Base-by-base conservation (phyloP, 1,139 yeast genomes). In the Pichia sp. region DNA sequence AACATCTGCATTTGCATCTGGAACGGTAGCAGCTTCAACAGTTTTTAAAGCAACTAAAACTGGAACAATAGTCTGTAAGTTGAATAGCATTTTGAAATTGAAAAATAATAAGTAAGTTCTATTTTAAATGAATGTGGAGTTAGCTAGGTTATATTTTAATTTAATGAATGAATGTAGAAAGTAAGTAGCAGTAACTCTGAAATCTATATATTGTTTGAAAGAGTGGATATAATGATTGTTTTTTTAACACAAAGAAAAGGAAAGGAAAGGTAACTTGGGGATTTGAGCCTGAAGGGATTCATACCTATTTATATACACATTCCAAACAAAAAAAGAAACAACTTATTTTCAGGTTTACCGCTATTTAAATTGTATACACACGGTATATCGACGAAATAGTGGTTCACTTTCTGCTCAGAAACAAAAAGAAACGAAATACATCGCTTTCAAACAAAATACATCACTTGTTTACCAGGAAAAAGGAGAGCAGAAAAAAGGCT, bases 21-120 rank as follows among this genome's bases (percentile, higher is more conserved):
- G 55, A 23, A 49, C 41, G 6, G 50, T 43, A 30, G 13, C 18
- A n/a, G 11, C 36, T 20, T 23, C 27, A 26, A 35, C 20, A 7
- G 41, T 7, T 18, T 47, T 26, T 22, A 45, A 24, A 18, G 34
- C 9, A 37, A 40, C 43, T 8, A 32, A 18, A n/a, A 42, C 26
- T 22, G 41, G 39, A 43, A 45, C 20, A 30, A 50, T 38, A 12
- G 53, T 42, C 26, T 44, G 42, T 12, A 42, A 39, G 42, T 25
- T 45, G 23, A 45, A 38, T 45, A 41, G 38, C 48, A 45, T 45
- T 41, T 29, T 37, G 18, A 18, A 22, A 6, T 18, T 20, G 34
- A n/a, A 30, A 34, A 9, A 18, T 8, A 12, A 3, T 34, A 12
- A 20, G 37, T 34, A 34, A 11, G 24, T 20, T 11, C 18, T 8